These are phyloP conservation scores for Fibroporia radiculosa DNA, from an alignment of 768 basidiomycete genomes.

Conservation along the genomic window DNA sequence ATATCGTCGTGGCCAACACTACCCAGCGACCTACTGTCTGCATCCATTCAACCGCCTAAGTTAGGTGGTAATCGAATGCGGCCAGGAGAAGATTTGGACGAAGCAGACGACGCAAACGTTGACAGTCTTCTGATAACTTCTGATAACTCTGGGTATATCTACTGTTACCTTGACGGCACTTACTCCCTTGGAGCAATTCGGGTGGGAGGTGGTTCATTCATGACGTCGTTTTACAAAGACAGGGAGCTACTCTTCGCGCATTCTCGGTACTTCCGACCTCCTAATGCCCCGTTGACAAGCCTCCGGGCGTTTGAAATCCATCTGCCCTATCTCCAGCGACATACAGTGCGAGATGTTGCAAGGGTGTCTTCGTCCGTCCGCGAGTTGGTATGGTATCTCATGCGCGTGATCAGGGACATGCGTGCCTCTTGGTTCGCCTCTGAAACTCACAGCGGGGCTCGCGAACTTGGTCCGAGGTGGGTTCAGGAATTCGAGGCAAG, in stretches of 20 bases:
- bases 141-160: conserved; percentile 50
- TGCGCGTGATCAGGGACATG: conserved; percentile 69
- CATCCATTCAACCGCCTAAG: conserved; percentile 49
- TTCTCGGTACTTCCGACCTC: conserved; percentile 29
- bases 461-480: conserved; percentile 71
- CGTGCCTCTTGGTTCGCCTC: conserved; percentile 66
- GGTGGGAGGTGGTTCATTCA: conserved; percentile 23
- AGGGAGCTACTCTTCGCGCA: conserved; percentile 39
- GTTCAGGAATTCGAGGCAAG: conserved; percentile 53
- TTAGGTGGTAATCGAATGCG: conserved; percentile 22
- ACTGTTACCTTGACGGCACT: conserved; percentile 68
- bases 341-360: conserved; percentile 61
- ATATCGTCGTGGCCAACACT: conserved; percentile 69
- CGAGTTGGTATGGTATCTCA: conserved; percentile 64
- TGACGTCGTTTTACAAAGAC: conserved; percentile 38
- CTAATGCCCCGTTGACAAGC: conserved; percentile 20
- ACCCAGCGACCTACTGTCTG: conserved; percentile 41
- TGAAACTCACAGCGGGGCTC: conserved; percentile 55
- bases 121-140: conserved; percentile 55
- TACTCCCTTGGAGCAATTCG: conserved; percentile 57
- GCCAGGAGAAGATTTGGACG: conserved; percentile 31
- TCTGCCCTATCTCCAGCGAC: conserved; percentile 48
- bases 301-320: conserved; percentile 41
- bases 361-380: conserved; percentile 60
- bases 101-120: conserved; percentile 43